These are phyloP conservation scores for Sporothrix luriei DNA, from an alignment of 2,329 filamentous ascomycete species.

Conservation along the genomic window DNA sequence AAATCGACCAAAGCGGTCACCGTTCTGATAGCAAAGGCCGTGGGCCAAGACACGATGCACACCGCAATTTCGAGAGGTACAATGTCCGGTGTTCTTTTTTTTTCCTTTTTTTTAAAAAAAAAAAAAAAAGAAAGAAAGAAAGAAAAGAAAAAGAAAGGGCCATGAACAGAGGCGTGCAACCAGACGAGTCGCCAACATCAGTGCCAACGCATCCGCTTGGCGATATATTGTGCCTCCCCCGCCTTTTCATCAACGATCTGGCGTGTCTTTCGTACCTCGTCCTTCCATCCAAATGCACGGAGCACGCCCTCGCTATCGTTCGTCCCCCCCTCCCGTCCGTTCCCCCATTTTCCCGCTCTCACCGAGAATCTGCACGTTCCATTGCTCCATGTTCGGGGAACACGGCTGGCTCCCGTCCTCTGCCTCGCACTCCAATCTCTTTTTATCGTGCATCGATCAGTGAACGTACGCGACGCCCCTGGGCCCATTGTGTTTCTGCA, in stretches of 20 bases:
- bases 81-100: background rate
- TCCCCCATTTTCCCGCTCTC: slow-evolving; percentile 11
- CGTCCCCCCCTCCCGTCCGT: background rate
- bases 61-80: background rate
- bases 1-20: background rate
- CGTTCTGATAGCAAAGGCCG: background rate
- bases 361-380: slow-evolving; percentile 16
- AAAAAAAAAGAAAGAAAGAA: too few relatives aligned
- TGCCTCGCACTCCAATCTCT: background rate
- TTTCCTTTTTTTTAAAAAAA: too few relatives aligned
- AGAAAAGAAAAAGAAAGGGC: too few relatives aligned
- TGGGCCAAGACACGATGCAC: background rate
- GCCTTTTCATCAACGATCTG: background rate
- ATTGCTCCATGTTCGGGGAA: slow-evolving; percentile 10
- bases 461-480: background rate
- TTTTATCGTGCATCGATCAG: background rate
- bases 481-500: background rate
- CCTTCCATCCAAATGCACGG: background rate
- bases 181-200: background rate
- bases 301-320: background rate
- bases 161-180: background rate
- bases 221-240: slow-evolving; percentile 5
- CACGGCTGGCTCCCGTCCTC: slow-evolving; percentile 10
- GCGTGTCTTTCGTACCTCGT: background rate
- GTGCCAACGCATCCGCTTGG: slow-evolving; percentile 13